These are phyloP conservation scores for Trichosporon coremiiforme DNA, from an alignment of 1,284 basidiomycete species.

Conservation along the genomic window DNA sequence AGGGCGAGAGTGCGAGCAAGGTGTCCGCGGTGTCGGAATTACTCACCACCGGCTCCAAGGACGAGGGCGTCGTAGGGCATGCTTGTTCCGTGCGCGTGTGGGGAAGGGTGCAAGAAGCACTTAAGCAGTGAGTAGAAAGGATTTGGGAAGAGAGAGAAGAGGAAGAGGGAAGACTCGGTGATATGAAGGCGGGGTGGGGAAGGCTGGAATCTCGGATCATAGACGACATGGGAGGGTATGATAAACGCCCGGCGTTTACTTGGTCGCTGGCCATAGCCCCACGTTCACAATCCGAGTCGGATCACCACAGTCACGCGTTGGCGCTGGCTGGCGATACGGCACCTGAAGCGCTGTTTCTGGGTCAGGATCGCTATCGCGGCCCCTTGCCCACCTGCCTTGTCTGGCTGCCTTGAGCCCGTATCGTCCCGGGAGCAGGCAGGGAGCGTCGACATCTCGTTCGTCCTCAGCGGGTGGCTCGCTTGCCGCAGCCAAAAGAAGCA, in stretches of 20 bases:
- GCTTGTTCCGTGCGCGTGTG: background rate
- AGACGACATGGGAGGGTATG: background rate
- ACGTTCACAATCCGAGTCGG: background rate
- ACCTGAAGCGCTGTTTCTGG: background rate
- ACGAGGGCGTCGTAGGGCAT: conserved; percentile 45
- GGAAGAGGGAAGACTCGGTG: background rate
- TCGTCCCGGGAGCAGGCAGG: background rate
- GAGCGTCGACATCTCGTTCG: background rate
- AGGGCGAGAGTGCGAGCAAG: no score
- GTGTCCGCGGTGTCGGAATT: background rate
- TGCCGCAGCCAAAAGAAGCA: background rate
- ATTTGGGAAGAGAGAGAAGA: background rate
- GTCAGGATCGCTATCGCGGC: background rate
- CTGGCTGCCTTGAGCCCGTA: background rate
- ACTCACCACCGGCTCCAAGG: conserved; percentile 51
- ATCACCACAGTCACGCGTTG: background rate
- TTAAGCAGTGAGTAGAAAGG: background rate
- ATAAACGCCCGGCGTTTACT: conserved; percentile 13
- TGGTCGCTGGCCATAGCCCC: background rate
- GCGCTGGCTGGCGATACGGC: background rate
- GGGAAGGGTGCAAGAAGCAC: background rate
- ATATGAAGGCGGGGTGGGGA: background rate
- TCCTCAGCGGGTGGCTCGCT: background rate
- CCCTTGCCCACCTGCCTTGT: background rate
- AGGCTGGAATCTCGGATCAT: conserved; percentile 9